Base-by-base conservation (phyloP, 2,329 filamentous ascomycete genomes). In the Penicillium vulpinum region DNA sequence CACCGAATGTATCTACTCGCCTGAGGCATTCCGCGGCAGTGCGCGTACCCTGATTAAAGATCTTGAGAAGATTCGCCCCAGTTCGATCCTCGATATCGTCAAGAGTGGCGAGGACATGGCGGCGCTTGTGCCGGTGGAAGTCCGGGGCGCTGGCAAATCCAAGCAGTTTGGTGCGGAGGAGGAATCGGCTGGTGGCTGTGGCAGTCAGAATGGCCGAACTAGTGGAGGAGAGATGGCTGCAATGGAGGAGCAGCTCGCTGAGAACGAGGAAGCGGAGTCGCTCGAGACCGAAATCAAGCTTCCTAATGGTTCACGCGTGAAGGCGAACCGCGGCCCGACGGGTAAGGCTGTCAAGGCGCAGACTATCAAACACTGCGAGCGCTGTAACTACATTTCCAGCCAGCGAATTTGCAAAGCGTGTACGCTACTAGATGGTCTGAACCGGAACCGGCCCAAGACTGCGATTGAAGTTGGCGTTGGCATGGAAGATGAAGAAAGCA, bases 1-100 rank as follows among this genome's bases (percentile, higher is more conserved):
- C 69, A 99, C 94, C 0, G 94, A 99, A 77, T 99, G 94, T 80
- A 92, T 99, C 59, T 99, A 99, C 79, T 96, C 91, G 52, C 94
- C 94, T 0, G 94, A 99, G 75, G 94, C 94, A 2, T 99, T 99
- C 71, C 84, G 94, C 57, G 94, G 94, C 3, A 96, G 91, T 64
- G 94, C 94, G 2, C 85, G 94, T 62, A 90, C 88, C 26, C 78
- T 99, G 57, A 96, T 99, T 75, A 99, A 99, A 78, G 96, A 93
- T 65, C 79, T 99, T 31, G 94, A 99, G 76, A 89, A 89, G 66
- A 91, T 99, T 8, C 84, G 94, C 2, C 93, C 94, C 1, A 97
- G 92, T 68, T 92, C 93, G 4, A 97, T 99, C 50, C 73, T 99
- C 54, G 94, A 99, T 71, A 91, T 99, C 51, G 93, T 99, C 28